Evolutionary conservation across 31 red algal genomes (phyloP), one percentile per base, ranked within the genome.

Genomic region (Asparagopsis taxiformis): DNA sequence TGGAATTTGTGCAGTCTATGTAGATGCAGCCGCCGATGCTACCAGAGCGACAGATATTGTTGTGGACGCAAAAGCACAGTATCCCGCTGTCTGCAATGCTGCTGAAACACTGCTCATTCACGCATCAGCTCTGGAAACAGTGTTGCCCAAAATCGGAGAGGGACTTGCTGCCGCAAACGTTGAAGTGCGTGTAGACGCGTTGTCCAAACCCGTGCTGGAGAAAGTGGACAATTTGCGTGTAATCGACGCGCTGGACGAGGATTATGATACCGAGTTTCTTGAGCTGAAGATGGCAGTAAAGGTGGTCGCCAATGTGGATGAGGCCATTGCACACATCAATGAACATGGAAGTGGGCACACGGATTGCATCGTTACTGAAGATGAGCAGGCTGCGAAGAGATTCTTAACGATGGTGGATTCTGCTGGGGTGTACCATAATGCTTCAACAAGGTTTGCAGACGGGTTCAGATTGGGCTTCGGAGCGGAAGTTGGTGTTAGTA

Each of bases 31-130:
- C 0, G 97, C 97, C 1, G 92, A 95, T 74, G 55, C 62, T 51
- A 28, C 53, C 3, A 92, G 64, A 69, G 97, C 97, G 1, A 64
- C 33, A 17, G 62, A 71, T 32, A 81, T 95, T 34, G 92, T 93
- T 17, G 74, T 87, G 9, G 89, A 99, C 59, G 75, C 97, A 9
- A 99, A 99, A 55, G 77, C 97, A 33, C 97, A 99, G 78, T 93
- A 99, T 25, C 89, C 92, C 7, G 82, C 92, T 17, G 97, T 94
- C 21, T 99, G 91, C 78, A 99, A 99, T 72, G 97, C 97, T n/a
- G 62, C 78, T 2, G 97, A 99, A 65, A 99, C 91, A 54, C 57
- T 99, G 68, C 61, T 99, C 10, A 61, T 94, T 44, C 87, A 99
- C 68, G 23, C 54, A 22, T 41, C 51, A 38, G 86, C 77, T 3